Evolutionary conservation across 2,329 filamentous ascomycete species (phyloP).

Genomic region (Colletotrichum sp.): DNA sequence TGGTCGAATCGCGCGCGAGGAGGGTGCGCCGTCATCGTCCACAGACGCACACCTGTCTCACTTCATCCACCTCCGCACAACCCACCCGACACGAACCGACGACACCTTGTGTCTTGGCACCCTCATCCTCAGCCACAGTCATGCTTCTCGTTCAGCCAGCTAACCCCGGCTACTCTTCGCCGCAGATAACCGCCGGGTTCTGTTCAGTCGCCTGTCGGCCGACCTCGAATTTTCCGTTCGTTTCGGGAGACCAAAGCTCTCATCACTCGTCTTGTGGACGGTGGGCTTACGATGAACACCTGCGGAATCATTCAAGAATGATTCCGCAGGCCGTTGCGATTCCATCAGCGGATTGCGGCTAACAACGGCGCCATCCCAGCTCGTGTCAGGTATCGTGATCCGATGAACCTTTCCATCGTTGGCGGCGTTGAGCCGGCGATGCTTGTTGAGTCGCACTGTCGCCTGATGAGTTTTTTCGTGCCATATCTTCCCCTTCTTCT

Average conservation of each 20-base stretch:
- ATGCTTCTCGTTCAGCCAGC: not conserved
- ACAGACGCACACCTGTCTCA: conserved; percentile 3
- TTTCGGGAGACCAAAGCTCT: not conserved
- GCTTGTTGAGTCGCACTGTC: not conserved
- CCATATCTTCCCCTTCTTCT: not conserved
- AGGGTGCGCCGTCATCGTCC: not conserved
- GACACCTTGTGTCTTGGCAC: not conserved
- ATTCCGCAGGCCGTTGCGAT: not conserved
- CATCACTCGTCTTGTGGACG: not conserved
- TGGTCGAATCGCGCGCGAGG: not conserved
- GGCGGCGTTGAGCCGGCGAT: not conserved
- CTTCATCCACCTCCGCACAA: not conserved
- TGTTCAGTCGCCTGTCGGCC: not conserved
- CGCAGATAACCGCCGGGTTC: not conserved
- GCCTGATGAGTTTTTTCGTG: not conserved
- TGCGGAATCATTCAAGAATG: not conserved
- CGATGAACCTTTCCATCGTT: not conserved
- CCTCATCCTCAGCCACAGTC: not conserved
- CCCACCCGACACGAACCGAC: not conserved
- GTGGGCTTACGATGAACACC: not conserved
- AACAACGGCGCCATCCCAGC: not conserved
- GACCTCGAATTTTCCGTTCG: not conserved
- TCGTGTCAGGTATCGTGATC: not conserved
- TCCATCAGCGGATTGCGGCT: not conserved
- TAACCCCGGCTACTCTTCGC: not conserved